These are phyloP conservation scores for Cutaneotrichosporon cyanovorans DNA, from an alignment of 1,284 basidiomycete genomes.

Conservation along the genomic window DNA sequence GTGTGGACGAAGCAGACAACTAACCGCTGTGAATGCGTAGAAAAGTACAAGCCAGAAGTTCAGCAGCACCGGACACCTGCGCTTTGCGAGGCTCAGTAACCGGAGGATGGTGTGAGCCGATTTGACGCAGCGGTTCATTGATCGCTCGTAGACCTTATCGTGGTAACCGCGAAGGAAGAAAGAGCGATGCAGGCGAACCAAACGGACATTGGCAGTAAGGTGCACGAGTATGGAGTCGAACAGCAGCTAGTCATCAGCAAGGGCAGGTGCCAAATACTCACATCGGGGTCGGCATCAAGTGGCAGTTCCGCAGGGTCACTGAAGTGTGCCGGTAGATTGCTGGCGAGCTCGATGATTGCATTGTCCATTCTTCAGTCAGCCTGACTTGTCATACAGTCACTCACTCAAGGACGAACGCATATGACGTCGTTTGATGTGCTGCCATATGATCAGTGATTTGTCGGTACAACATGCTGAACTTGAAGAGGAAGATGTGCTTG, in stretches of 20 bases:
- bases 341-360: conserved; percentile 12
- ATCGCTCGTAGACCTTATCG: conserved; percentile 9
- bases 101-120: conserved; percentile 6
- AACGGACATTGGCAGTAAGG: conserved; percentile 11
- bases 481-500: conserved; percentile 19
- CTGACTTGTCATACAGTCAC: background rate
- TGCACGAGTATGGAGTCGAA: conserved; percentile 17
- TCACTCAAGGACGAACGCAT: conserved; percentile 13
- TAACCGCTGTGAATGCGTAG: conserved; percentile 16
- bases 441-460: conserved; percentile 19
- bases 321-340: conserved; percentile 13
- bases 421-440: conserved; percentile 9
- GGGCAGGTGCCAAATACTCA: background rate
- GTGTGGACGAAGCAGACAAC: background rate
- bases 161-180: conserved; percentile 17
- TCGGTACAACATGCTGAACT: conserved; percentile 18
- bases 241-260: conserved; percentile 2
- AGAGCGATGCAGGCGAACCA: conserved; percentile 14
- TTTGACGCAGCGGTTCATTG: conserved; percentile 13
- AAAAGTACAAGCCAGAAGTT: conserved; percentile 16
- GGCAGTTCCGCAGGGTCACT: conserved; percentile 6
- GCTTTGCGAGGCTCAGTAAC: conserved; percentile 12
- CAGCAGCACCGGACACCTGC: conserved; percentile 8
- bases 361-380: conserved; percentile 14
- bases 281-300: background rate